Percentiles rank a stretch among this genome's conserved stretches.
phyloP scores from a whole-genome alignment of 495 filamentous ascomycete species.

The Talaromyces nanjingensis region DNA sequence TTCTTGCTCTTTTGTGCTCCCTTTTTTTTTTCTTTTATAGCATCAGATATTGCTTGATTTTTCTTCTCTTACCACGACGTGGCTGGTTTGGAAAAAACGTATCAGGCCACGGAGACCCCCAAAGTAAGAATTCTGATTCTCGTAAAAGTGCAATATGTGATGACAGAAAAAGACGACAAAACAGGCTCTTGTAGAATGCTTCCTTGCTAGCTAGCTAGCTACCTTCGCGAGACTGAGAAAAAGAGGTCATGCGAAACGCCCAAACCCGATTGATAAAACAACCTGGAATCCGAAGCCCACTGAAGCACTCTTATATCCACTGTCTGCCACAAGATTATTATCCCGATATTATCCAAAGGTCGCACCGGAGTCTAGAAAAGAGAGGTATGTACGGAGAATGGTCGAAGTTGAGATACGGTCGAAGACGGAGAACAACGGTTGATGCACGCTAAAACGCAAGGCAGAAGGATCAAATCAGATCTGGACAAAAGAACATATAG shows the following conservation, averaged over 20 bases:
- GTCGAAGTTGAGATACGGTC: neutral
- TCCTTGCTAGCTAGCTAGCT: slow-evolving; percentile 51
- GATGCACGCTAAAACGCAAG: slow-evolving; percentile 13
- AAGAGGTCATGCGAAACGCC: slow-evolving; percentile 19
- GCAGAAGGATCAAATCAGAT: neutral
- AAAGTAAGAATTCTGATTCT: slow-evolving; percentile 13
- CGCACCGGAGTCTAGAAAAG: neutral
- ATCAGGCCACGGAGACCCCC: slow-evolving; percentile 7
- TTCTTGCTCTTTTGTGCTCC: slow-evolving; percentile 13
- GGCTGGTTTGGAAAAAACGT: neutral
- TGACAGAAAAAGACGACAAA: slow-evolving; percentile 17
- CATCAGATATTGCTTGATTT: neutral
- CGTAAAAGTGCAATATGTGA: slow-evolving; percentile 31
- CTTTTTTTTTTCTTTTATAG: slow-evolving; percentile 12
- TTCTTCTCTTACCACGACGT: neutral
- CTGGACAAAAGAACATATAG: slow-evolving; percentile 4
- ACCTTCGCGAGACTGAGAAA: slow-evolving; percentile 36
- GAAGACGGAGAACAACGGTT: neutral
- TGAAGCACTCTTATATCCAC: slow-evolving; percentile 2
- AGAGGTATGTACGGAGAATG: neutral
- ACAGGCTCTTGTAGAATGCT: slow-evolving; percentile 45
- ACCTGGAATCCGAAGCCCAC: neutral
- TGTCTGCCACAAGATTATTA: neutral
- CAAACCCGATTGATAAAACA: slow-evolving; percentile 6
- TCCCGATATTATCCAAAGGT: slow-evolving; percentile 2